Evolutionary conservation across 352 stramenopile genomes (phyloP).

Genomic region (Phytophthora fragariae): DNA sequence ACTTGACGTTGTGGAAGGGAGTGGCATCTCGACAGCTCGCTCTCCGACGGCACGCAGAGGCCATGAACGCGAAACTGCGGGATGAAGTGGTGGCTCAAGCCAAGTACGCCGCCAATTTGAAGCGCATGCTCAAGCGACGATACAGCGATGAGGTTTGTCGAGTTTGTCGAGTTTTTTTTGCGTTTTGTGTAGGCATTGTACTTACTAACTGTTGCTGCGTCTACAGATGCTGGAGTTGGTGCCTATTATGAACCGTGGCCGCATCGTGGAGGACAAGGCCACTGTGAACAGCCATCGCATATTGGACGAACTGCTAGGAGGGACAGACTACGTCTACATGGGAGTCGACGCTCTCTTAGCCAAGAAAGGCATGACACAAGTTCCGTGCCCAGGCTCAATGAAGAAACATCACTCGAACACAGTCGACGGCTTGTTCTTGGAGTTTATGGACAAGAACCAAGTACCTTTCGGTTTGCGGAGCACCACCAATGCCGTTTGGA

Average conservation of each 20-base stretch:
- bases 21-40: conserved; percentile 14
- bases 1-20: conserved; percentile 19
- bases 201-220: background rate
- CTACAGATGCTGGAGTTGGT: conserved; percentile 35
- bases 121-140: conserved; percentile 30
- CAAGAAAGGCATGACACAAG: conserved; percentile 15
- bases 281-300: background rate
- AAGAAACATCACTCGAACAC: background rate
- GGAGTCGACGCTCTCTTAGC: conserved; percentile 13
- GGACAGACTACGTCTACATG: conserved; percentile 6
- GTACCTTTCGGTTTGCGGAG: conserved; percentile 12
- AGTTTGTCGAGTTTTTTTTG: background rate
- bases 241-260: conserved; percentile 13
- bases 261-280: background rate
- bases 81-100: conserved; percentile 6
- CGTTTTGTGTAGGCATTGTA: too few relatives aligned
- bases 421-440: conserved; percentile 26
- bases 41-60: conserved; percentile 13
- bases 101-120: conserved; percentile 25
- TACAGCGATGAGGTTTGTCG: conserved; percentile 32
- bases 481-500: conserved; percentile 23
- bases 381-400: conserved; percentile 15
- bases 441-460: conserved; percentile 25
- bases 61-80: conserved; percentile 10
- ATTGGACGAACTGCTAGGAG: conserved; percentile 19